phyloP scores from a whole-genome alignment of 768 basidiomycete species.

The Hericium coralloides region DNA sequence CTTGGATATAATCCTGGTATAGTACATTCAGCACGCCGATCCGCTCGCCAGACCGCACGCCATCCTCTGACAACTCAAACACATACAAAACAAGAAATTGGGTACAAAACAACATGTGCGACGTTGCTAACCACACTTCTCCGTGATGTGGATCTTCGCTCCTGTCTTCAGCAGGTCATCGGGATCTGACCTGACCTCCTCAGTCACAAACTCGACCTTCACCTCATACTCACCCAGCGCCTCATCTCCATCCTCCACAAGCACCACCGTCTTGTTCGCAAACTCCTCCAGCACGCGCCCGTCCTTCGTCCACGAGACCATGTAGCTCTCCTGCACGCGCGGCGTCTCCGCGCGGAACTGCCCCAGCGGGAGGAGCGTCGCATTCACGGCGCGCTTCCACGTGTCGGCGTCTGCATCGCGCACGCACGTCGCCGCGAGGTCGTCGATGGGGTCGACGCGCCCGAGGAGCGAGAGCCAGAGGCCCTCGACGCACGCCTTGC shows the following conservation, averaged over 20 bases:
- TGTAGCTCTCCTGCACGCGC: slow-evolving; percentile 38
- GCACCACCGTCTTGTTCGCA: slow-evolving; percentile 43
- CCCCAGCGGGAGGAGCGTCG: slow-evolving; percentile 53
- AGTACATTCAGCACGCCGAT: too few species aligned
- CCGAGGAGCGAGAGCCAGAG: slow-evolving; percentile 61
- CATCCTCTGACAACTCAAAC: too few species aligned
- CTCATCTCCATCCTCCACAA: slow-evolving; percentile 23
- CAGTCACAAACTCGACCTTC: slow-evolving; percentile 41
- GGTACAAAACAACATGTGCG: too few species aligned
- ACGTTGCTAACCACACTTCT: too few species aligned
- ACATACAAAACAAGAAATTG: too few species aligned
- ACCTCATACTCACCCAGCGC: slow-evolving; percentile 36
- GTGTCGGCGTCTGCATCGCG: background rate
- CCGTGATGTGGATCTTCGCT: too few species aligned
- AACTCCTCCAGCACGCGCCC: slow-evolving; percentile 34
- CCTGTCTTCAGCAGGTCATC: slow-evolving; percentile 20
- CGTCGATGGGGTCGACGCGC: slow-evolving; percentile 55
- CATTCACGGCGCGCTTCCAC: slow-evolving; percentile 29
- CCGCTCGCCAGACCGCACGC: too few species aligned
- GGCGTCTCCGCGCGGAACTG: slow-evolving; percentile 34
- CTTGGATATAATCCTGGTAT: too few species aligned
- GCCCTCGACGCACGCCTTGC: slow-evolving; percentile 64
- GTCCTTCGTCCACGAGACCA: slow-evolving; percentile 47
- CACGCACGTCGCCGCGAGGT: background rate
- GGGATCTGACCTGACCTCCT: slow-evolving; percentile 46